These are phyloP conservation scores for Xylaria multiplex DNA, from an alignment of 2,329 filamentous ascomycete genomes.

Conservation along the genomic window DNA sequence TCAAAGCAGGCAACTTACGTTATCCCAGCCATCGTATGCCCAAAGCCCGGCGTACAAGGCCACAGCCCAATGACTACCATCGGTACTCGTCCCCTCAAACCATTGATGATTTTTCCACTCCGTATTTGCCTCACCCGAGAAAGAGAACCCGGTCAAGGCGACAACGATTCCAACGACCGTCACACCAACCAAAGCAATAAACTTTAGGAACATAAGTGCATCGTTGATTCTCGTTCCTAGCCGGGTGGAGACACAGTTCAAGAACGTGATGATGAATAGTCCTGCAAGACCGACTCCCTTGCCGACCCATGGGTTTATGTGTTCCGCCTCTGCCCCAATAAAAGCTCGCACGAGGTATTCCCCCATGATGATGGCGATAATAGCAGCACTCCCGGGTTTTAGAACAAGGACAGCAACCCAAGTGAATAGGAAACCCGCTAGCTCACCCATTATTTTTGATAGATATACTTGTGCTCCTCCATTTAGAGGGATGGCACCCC, in stretches of 20 bases:
- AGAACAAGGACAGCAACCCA: constrained; percentile 95
- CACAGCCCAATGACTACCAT: constrained; percentile 88
- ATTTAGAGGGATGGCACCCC: constrained; percentile 94
- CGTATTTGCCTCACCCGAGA: constrained; percentile 75
- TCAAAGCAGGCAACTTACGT: constrained; percentile 67
- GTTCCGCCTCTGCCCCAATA: constrained; percentile 85
- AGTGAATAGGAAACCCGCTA: constrained; percentile 92
- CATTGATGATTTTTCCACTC: constrained; percentile 90
- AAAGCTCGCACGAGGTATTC: constrained; percentile 93
- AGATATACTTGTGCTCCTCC: constrained; percentile 94
- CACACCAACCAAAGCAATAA: constrained; percentile 86
- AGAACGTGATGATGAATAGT: constrained; percentile 77
- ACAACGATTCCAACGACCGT: constrained; percentile 90
- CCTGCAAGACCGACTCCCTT: constrained; percentile 86
- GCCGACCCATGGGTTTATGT: constrained; percentile 86
- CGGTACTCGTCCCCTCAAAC: constrained; percentile 86
- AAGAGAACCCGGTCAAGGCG: constrained; percentile 83
- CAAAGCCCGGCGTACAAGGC: constrained; percentile 95
- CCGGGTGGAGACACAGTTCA: constrained; percentile 92
- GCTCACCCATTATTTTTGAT: constrained; percentile 94
- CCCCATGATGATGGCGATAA: constrained; percentile 97
- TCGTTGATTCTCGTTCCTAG: constrained; percentile 89
- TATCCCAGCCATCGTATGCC: constrained; percentile 99
- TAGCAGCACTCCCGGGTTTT: constrained; percentile 92
- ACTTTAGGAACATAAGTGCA: constrained; percentile 96